Evolutionary conservation across 495 filamentous ascomycete species (phyloP).

Genomic region (Wilcoxina mikolae): DNA sequence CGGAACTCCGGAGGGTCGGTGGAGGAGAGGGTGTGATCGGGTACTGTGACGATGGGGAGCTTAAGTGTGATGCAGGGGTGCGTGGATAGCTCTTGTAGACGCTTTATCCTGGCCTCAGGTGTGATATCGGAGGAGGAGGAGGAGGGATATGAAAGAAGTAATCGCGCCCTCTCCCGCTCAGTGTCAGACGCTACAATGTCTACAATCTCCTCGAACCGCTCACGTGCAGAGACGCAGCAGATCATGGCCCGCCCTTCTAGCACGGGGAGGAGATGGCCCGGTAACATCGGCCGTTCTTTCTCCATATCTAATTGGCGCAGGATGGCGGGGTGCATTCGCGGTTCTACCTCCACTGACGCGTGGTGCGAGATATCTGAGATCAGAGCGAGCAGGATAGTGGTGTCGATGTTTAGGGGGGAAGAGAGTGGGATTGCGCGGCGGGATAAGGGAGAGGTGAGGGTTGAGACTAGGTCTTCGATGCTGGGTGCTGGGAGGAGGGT

Average conservation of each 20-base stretch:
- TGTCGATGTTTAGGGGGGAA: conserved; percentile 31
- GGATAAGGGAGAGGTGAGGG: background rate
- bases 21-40: conserved; percentile 1
- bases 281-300: conserved; percentile 27
- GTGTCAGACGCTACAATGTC: conserved; percentile 30
- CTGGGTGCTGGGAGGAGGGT: background rate
- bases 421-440: conserved; percentile 19
- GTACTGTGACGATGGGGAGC: background rate
- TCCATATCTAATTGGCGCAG: conserved; percentile 30
- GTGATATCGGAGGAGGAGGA: background rate
- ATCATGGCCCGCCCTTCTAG: conserved; percentile 30
- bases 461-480: background rate
- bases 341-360: conserved; percentile 23
- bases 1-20: conserved; percentile 6
- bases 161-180: conserved; percentile 29
- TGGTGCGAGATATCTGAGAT: conserved; percentile 34
- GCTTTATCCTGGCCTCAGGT: conserved; percentile 9
- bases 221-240: conserved; percentile 29
- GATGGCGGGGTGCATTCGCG: conserved; percentile 29
- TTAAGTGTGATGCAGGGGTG: conserved; percentile 17
- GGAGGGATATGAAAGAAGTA: conserved; percentile 12
- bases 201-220: conserved; percentile 32
- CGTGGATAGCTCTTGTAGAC: conserved; percentile 24
- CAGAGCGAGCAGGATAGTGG: conserved; percentile 31
- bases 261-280: conserved; percentile 30